Evolutionary conservation across 345 rosid species (phyloP).

Genomic region (Gossypium raimondii): DNA sequence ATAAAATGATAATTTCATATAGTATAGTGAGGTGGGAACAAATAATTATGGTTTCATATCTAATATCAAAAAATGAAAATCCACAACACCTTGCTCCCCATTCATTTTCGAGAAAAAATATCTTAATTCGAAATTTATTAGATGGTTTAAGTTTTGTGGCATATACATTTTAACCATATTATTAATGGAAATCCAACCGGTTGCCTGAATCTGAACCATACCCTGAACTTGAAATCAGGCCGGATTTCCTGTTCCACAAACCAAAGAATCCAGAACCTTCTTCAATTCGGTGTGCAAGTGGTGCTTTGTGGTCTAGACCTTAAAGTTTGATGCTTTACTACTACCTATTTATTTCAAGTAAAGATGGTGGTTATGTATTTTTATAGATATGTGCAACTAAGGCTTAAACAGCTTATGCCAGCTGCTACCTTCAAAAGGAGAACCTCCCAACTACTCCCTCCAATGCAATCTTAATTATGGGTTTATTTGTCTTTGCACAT

Average conservation of each 20-base stretch:
- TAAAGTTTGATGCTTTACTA: not conserved
- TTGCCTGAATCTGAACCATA: not conserved
- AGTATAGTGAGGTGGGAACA: too few species aligned
- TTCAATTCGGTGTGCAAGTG: not conserved
- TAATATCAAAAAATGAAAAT: too few species aligned
- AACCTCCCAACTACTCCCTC: slow-evolving; percentile 3
- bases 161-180: too few species aligned
- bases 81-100: too few species aligned
- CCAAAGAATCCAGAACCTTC: not conserved
- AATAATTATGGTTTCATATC: too few species aligned
- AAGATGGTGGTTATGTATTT: not conserved
- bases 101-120: too few species aligned
- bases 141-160: too few species aligned
- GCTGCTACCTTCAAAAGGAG: not conserved
- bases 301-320: not conserved
- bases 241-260: not conserved
- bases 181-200: too few species aligned
- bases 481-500: not conserved
- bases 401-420: slow-evolving; percentile 6
- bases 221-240: not conserved
- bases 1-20: too few species aligned
- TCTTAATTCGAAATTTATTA: too few species aligned
- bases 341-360: not conserved
- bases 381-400: not conserved
- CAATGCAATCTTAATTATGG: not conserved